Percentiles rank a stretch among this genome's conserved stretches.
Conservation (phyloP, 805 yeast species). For the Kuraishia cidri region DNA sequence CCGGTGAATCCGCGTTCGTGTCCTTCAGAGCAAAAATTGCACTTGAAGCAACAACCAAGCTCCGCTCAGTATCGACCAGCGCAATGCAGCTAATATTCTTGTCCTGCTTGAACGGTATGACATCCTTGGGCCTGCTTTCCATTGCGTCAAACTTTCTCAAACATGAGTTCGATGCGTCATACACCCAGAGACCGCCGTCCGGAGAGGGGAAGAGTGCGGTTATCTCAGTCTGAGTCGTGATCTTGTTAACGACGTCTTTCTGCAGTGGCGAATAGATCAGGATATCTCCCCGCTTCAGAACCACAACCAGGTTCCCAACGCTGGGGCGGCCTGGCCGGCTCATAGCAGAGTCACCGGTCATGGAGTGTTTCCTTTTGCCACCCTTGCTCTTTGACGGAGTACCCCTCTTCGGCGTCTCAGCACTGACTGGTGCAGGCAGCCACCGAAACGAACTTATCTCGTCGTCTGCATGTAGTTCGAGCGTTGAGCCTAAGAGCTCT, state of each 20-base stretch:
- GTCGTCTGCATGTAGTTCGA: slow-evolving; percentile 1
- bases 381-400: too few species aligned
- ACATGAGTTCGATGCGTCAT: slow-evolving; percentile 15
- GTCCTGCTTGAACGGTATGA: slow-evolving; percentile 10
- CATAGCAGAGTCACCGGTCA: too few species aligned
- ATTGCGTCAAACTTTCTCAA: slow-evolving; percentile 17
- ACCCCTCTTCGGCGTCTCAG: too few species aligned
- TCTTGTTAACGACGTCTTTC: slow-evolving; percentile 26
- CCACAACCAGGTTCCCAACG: too few species aligned
- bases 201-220: slow-evolving; percentile 15
- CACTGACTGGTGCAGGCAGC: too few species aligned
- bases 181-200: slow-evolving; percentile 17
- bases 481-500: neutral
- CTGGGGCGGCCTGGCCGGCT: too few species aligned
- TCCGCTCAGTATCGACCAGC: neutral
- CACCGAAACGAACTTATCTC: too few species aligned
- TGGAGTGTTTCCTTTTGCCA: too few species aligned
- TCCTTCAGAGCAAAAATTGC: neutral
- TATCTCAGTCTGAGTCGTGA: slow-evolving; percentile 19
- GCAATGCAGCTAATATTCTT: slow-evolving; percentile 7
- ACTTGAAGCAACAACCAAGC: neutral
- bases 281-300: too few species aligned
- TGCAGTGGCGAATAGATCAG: slow-evolving; percentile 15
- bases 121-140: slow-evolving; percentile 11
- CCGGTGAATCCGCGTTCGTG: neutral